Evolutionary conservation across 345 rosid species (phyloP), one percentile per base, ranked within the genome.

Genomic region (Gossypium australe): DNA sequence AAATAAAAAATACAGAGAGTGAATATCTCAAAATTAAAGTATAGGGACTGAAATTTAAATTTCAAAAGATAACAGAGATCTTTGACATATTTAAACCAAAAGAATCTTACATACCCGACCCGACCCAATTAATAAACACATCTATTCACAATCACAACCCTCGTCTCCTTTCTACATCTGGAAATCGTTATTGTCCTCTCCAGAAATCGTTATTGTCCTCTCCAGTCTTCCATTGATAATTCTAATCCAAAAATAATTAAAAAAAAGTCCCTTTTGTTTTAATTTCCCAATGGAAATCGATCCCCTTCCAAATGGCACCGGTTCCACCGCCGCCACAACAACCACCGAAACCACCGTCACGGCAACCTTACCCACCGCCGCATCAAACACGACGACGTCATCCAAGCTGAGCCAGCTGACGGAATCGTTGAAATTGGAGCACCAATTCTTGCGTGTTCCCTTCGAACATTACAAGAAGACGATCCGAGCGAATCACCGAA

Each of bases 401-500:
- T 83, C 92, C 25, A 90, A 84, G 62, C 84, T 77, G 60, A 81
- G 81, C 70, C 94, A 88, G 77, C 82, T 95, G 49, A 80, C 94
- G 67, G 98, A 95, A 78, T 90, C 99, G 7, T 78, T 91, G 67
- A 93, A 92, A 72, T 85, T 93, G 38, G 99, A 93, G 84, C 97
- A 95, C 85, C 98, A 95, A 77, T 85, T 93, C 77, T 85, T 91
- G 77, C 87, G 98, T 20, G 98, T 93, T 18, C 99, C 99, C 7
- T 95, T 93, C 85, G 99, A 95, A 85, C 91, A 91, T 84, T 93
- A 88, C 89, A 93, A 90, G 88, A 95, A 93, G 80, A 87, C 92
- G 86, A 93, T 90, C 83, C 94, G 99, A 65, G 72, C 90, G 45
- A 91, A 93, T 84, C 93, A 93, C 78, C 91, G 99, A 4, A 74